phyloP scores from a whole-genome alignment of 2,329 filamentous ascomycete genomes.

The Xylariaceae sp. region DNA sequence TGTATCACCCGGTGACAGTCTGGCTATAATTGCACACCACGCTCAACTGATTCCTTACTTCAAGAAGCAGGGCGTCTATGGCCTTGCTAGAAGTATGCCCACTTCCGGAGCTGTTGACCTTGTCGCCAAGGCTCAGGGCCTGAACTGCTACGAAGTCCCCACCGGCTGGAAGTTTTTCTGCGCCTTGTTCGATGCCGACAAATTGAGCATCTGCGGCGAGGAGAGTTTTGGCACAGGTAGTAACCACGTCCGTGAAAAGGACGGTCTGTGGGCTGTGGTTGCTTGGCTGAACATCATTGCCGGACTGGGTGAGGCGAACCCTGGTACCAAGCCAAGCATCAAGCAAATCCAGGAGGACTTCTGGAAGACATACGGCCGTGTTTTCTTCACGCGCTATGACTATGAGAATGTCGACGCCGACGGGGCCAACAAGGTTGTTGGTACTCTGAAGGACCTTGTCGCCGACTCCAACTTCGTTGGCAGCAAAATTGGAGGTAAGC shows the following conservation, averaged over 20 bases:
- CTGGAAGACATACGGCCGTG: slow-evolving; percentile 93
- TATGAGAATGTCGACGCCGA: slow-evolving; percentile 94
- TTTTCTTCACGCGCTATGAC: slow-evolving; percentile 98
- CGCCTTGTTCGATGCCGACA: slow-evolving; percentile 87
- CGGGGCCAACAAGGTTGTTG: slow-evolving; percentile 85
- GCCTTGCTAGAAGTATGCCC: slow-evolving; percentile 94
- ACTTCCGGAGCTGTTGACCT: slow-evolving; percentile 94
- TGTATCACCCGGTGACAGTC: slow-evolving; percentile 92
- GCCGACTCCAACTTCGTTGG: slow-evolving; percentile 72
- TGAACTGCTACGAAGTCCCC: slow-evolving; percentile 92
- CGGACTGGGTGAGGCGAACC: slow-evolving; percentile 78
- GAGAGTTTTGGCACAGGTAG: slow-evolving; percentile 97
- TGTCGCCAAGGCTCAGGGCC: slow-evolving; percentile 88
- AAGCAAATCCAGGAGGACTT: slow-evolving; percentile 95
- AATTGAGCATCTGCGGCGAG: slow-evolving; percentile 97
- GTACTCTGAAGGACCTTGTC: slow-evolving; percentile 74
- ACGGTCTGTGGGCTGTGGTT: slow-evolving; percentile 94
- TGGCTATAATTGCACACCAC: slow-evolving; percentile 97
- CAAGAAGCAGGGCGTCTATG: slow-evolving; percentile 93
- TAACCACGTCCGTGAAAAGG: slow-evolving; percentile 99
- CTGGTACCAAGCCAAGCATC: slow-evolving; percentile 81
- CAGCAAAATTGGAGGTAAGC: slow-evolving; percentile 67
- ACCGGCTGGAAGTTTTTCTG: slow-evolving; percentile 99
- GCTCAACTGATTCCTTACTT: slow-evolving; percentile 97
- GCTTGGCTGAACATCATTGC: slow-evolving; percentile 99